Percentiles rank a stretch among this genome's conserved stretches.
These are phyloP conservation scores for Coemansia pectinata DNA, from an alignment of 192 early-diverging fungal genomes.

Conservation along the genomic window DNA sequence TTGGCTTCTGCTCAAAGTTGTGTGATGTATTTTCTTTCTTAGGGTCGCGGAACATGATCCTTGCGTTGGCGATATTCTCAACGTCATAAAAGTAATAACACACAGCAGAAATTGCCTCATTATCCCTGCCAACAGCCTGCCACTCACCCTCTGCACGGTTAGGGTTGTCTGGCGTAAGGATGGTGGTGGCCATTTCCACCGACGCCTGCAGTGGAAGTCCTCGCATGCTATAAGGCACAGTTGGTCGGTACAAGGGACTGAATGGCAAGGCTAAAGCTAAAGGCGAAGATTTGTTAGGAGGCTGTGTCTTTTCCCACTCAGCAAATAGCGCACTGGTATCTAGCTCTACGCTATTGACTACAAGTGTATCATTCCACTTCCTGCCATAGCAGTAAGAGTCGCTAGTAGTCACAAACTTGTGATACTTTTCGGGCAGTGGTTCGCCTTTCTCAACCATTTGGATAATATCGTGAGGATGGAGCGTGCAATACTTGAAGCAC, in stretches of 20 bases:
- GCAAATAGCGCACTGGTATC: neutral
- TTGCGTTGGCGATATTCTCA: conserved; percentile 58
- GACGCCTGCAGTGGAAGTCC: conserved; percentile 60
- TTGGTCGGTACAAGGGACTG: conserved; percentile 16
- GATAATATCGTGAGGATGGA: neutral
- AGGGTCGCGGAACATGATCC: neutral
- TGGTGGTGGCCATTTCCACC: conserved; percentile 67
- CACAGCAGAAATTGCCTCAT: conserved; percentile 69
- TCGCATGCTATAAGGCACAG: conserved; percentile 26
- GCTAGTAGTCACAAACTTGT: neutral
- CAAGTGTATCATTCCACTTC: neutral
- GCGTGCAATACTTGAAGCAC: conserved; percentile 5
- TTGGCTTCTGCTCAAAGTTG: neutral
- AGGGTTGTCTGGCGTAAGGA: conserved; percentile 64
- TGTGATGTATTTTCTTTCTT: neutral
- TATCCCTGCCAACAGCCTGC: conserved; percentile 70
- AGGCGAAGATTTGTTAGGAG: conserved; percentile 10
- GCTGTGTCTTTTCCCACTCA: conserved; percentile 2
- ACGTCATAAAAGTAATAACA: conserved; percentile 72
- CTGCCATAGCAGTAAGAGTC: neutral
- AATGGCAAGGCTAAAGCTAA: conserved; percentile 22
- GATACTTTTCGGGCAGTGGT: neutral
- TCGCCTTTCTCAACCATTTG: neutral
- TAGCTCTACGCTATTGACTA: neutral
- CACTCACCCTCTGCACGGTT: conserved; percentile 57